Evolutionary conservation across 129 eudicot species (phyloP).

Genomic region (Centella asiatica): DNA sequence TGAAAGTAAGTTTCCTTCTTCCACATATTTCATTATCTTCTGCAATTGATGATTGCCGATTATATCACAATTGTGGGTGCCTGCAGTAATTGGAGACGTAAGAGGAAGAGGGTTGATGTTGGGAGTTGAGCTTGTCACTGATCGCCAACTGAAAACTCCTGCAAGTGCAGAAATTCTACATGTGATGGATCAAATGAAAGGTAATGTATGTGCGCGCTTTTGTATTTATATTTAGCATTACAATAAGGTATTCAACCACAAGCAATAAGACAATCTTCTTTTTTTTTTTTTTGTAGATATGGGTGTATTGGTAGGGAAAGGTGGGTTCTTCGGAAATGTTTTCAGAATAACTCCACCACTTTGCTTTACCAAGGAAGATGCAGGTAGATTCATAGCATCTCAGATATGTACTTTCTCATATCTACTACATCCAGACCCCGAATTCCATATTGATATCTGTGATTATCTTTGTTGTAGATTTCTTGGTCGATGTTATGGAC

Average conservation of each 20-base stretch:
- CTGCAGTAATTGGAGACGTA: constrained; percentile 59
- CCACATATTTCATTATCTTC: neutral
- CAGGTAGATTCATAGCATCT: constrained; percentile 34
- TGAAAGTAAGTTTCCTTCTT: constrained; percentile 25
- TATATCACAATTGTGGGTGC: neutral
- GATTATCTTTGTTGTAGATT: constrained; percentile 20
- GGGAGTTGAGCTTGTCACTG: constrained; percentile 60
- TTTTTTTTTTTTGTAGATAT: constrained; percentile 27
- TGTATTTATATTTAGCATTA: too few relatives aligned
- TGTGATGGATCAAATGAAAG: constrained; percentile 64
- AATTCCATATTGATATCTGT: neutral
- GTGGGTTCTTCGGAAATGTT: constrained; percentile 79
- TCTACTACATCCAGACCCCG: neutral
- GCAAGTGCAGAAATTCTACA: constrained; percentile 49
- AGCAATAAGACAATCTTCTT: neutral
- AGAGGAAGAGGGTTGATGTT: constrained; percentile 63
- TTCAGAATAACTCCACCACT: constrained; percentile 93
- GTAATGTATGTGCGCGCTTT: constrained; percentile 7
- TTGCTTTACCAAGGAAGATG: constrained; percentile 86
- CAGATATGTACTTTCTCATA: neutral
- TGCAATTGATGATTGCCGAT: neutral
- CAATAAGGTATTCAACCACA: too few relatives aligned
- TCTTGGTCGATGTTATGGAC: constrained; percentile 48
- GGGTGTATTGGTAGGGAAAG: constrained; percentile 90
- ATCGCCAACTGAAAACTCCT: constrained; percentile 56